phyloP scores from a whole-genome alignment of 176 grass and related monocot species.

The Stipa capillata region DNA sequence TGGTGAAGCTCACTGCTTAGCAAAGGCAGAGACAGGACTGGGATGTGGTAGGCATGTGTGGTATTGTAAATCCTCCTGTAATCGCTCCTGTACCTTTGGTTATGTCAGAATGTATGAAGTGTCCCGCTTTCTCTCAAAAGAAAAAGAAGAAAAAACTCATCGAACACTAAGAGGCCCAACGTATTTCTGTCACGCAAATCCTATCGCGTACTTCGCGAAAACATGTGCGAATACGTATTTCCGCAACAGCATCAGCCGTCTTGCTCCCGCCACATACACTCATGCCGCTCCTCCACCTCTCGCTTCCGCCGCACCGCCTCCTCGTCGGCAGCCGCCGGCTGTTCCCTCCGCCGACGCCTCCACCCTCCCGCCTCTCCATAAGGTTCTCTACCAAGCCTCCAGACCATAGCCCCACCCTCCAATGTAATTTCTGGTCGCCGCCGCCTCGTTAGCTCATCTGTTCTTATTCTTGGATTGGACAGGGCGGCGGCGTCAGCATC shows the following conservation, averaged over 20 bases:
- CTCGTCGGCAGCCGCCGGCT: constrained; percentile 3
- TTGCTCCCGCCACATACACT: constrained; percentile 18
- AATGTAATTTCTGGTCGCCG: background rate
- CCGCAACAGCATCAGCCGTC: background rate
- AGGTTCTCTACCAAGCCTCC: background rate
- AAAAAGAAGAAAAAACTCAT: too few relatives aligned
- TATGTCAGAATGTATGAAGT: too few relatives aligned
- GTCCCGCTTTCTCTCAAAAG: too few relatives aligned
- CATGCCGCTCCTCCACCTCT: constrained; percentile 36
- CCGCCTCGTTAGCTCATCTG: background rate
- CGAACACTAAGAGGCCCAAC: too few relatives aligned
- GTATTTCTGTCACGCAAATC: too few relatives aligned
- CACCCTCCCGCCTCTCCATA: background rate
- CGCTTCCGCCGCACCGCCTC: constrained; percentile 11
- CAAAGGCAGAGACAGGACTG: too few relatives aligned
- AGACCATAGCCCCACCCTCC: background rate
- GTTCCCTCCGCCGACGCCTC: background rate
- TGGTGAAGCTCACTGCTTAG: too few relatives aligned
- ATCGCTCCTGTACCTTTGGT: too few relatives aligned
- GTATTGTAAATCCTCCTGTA: too few relatives aligned
- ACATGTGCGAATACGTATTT: background rate
- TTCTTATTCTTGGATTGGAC: background rate
- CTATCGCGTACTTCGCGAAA: too few relatives aligned
- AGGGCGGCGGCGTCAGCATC: background rate
- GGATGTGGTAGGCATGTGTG: too few relatives aligned